Conservation (phyloP, 805 yeast species). For the Brettanomyces naardenensis region DNA sequence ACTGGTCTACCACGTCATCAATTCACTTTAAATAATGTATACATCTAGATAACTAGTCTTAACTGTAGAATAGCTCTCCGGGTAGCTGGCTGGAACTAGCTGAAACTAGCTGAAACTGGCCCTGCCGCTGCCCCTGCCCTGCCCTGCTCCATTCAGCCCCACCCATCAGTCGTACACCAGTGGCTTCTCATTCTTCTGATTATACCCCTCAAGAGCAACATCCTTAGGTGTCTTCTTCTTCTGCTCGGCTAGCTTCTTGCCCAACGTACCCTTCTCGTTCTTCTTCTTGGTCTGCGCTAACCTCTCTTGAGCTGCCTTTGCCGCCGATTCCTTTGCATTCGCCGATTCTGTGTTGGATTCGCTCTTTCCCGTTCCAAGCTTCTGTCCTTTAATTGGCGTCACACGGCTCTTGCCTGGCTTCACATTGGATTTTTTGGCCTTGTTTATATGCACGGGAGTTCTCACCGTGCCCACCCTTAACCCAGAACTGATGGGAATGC, state of each 20-base stretch:
- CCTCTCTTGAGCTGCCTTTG: constrained; percentile 22
- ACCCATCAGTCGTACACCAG: constrained; percentile 19
- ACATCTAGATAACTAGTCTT: no score
- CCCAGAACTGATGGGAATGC: no score
- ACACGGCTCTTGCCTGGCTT: background rate
- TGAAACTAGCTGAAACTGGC: no score
- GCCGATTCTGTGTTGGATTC: no score
- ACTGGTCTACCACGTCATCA: no score
- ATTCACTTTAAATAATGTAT: no score
- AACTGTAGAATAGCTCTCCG: no score
- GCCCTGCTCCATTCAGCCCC: no score
- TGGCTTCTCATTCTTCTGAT: constrained; percentile 9
- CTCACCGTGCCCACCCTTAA: no score
- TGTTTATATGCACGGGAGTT: background rate
- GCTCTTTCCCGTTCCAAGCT: constrained; percentile 12
- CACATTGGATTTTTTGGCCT: background rate
- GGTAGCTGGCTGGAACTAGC: no score
- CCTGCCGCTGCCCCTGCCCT: no score
- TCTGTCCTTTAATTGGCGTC: constrained; percentile 8
- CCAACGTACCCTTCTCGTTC: constrained; percentile 19
- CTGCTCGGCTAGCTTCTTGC: constrained; percentile 18
- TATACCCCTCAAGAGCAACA: constrained; percentile 17
- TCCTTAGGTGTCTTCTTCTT: constrained; percentile 18
- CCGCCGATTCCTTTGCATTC: constrained; percentile 24
- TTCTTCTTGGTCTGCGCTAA: constrained; percentile 9